Evolutionary conservation across 1,284 basidiomycete species (phyloP).

Genomic region (Wolfiporia cocos): DNA sequence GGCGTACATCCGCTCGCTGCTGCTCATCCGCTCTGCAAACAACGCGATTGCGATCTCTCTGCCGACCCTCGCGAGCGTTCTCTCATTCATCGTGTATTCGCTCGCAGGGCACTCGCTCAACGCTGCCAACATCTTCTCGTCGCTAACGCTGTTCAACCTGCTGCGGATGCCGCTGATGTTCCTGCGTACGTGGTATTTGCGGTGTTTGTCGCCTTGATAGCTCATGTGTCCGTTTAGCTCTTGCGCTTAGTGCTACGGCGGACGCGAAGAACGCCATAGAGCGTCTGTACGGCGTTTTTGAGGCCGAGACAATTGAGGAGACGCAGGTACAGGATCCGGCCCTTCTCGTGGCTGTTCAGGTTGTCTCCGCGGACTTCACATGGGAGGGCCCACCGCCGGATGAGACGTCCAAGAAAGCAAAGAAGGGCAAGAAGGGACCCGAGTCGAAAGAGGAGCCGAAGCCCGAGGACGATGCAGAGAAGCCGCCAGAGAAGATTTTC

Average conservation of each 20-base stretch:
- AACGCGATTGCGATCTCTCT: slow-evolving; percentile 65
- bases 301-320: slow-evolving; percentile 69
- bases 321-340: slow-evolving; percentile 42
- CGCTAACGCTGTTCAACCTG: slow-evolving; percentile 78
- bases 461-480: slow-evolving; percentile 21
- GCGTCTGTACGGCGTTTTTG: slow-evolving; percentile 68
- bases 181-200: slow-evolving; percentile 39
- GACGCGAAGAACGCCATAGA: slow-evolving; percentile 75
- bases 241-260: slow-evolving; percentile 70
- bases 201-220: not conserved
- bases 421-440: slow-evolving; percentile 10
- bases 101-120: slow-evolving; percentile 62
- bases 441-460: not conserved
- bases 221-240: slow-evolving; percentile 39
- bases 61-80: slow-evolving; percentile 77
- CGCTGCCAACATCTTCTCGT: slow-evolving; percentile 74
- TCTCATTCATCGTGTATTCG: slow-evolving; percentile 83
- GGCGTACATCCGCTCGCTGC: slow-evolving; percentile 67
- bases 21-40: slow-evolving; percentile 69
- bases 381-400: slow-evolving; percentile 78
- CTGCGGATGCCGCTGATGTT: slow-evolving; percentile 74
- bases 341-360: slow-evolving; percentile 56
- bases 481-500: slow-evolving; percentile 38
- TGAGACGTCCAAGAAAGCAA: slow-evolving; percentile 32
- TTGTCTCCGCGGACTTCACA: slow-evolving; percentile 67